Evolutionary conservation across 2,329 filamentous ascomycete genomes (phyloP), one percentile per base, ranked within the genome.

Genomic region (Botryotinia calthae): DNA sequence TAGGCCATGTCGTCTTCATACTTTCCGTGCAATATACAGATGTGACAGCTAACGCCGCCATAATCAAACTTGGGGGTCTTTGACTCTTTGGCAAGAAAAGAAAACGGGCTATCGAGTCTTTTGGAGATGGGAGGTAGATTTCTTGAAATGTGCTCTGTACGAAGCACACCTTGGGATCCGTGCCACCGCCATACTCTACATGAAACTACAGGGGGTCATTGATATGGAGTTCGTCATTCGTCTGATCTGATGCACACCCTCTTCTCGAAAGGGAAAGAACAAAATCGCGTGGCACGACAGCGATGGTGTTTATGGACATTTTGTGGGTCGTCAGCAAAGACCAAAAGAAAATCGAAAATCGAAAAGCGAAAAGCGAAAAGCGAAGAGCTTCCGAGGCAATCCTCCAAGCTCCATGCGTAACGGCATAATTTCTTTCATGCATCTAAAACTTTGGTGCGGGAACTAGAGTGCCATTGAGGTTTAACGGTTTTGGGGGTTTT

Each of bases 161-260:
- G 37, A 34, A 61, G 34, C 34, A 61, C 31, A 40, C 14, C 63
- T 65, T 48, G 28, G 31, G 44, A 65, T 18, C 63, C 63, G 63
- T 65, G 63, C 63, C 44, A 65, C 44, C 28, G n/a, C 20, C 44
- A n/a, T 46, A n/a, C 54, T 71, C 31, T 65, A 71, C 7, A 25
- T 79, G 77, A 78, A 77, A 78, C 78, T 72, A 44, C 74, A 72
- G 61, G 66, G 72, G 72, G 10, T 59, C 34, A 28, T 51, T n/a
- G 28, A 28, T 31, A 28, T 68, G 25, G 51, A 73, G 72, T 73
- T 76, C 74, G 74, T 77, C 75, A 76, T 77, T 78, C 76, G 75
- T 76, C 77, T 75, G 76, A 78, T 76, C 77, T 75, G 76, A 78
- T 75, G 69, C 66, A 48, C 72, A 70, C 44, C 25, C 62, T 61